Evolutionary conservation across 805 yeast species (phyloP).

Genomic region (Brettanomyces anomalus): DNA sequence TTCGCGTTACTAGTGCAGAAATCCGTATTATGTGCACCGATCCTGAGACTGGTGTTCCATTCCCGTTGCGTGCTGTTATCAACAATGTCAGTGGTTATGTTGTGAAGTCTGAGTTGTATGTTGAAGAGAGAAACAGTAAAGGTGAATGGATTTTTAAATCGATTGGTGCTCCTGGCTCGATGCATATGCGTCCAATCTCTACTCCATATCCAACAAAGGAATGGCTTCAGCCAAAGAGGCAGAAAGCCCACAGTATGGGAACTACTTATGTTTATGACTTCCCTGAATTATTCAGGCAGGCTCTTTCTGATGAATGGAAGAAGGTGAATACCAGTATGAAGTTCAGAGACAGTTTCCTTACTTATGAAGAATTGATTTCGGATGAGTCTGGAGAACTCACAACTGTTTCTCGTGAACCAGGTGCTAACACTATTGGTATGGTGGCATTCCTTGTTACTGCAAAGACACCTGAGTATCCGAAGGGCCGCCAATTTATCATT

Average conservation of each 20-base stretch:
- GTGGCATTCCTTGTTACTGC: slow-evolving; percentile 88
- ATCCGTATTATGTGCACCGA: slow-evolving; percentile 93
- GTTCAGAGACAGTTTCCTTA: slow-evolving; percentile 69
- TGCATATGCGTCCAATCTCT: slow-evolving; percentile 94
- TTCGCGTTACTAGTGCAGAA: slow-evolving; percentile 96
- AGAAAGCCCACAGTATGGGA: slow-evolving; percentile 96
- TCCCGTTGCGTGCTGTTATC: slow-evolving; percentile 94
- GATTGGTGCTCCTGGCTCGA: slow-evolving; percentile 87
- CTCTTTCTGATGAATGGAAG: slow-evolving; percentile 80
- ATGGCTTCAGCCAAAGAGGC: slow-evolving; percentile 96
- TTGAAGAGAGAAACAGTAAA: slow-evolving; percentile 83
- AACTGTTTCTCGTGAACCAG: slow-evolving; percentile 91
- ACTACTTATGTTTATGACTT: slow-evolving; percentile 97
- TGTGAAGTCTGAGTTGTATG: slow-evolving; percentile 88
- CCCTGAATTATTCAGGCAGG: slow-evolving; percentile 97
- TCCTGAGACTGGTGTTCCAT: slow-evolving; percentile 76
- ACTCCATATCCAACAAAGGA: slow-evolving; percentile 98
- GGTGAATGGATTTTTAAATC: slow-evolving; percentile 98
- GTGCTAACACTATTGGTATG: slow-evolving; percentile 95
- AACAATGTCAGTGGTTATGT: slow-evolving; percentile 96
- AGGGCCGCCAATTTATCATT: slow-evolving; percentile 87
- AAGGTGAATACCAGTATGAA: slow-evolving; percentile 44
- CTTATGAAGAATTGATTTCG: slow-evolving; percentile 70
- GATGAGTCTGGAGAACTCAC: slow-evolving; percentile 77
- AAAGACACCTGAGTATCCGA: slow-evolving; percentile 94